A percentile compares a stretch with the other conserved stretches of the same genome.
Conservation (phyloP, 2,329 filamentous ascomycete genomes). For the Beauveria sp. region DNA sequence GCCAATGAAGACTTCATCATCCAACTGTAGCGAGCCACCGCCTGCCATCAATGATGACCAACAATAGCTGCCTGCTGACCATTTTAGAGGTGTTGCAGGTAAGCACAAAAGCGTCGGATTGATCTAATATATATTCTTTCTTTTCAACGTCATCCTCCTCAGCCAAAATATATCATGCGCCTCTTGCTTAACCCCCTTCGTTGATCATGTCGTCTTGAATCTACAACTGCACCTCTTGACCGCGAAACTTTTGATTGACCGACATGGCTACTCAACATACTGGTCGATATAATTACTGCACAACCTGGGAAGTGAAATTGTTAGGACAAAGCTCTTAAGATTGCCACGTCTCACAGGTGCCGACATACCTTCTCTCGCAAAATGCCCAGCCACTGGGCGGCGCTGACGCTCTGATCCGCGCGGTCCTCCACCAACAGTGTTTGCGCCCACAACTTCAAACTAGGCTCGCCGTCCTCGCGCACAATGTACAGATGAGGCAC, state of each 20-base stretch:
- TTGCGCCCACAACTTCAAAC: conserved; percentile 92
- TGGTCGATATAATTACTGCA: conserved; percentile 22
- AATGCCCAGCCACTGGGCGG: conserved; percentile 86
- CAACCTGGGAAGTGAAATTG: conserved; percentile 20
- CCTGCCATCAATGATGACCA: not conserved
- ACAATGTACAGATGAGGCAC: conserved; percentile 90
- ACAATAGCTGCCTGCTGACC: not conserved
- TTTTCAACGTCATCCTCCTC: conserved; percentile 1
- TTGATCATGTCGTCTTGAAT: conserved; percentile 5
- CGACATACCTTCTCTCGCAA: conserved; percentile 81
- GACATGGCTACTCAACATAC: not conserved
- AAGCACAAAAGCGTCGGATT: not conserved
- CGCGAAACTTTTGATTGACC: conserved; percentile 4
- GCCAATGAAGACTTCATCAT: not conserved
- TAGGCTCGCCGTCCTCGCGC: conserved; percentile 91
- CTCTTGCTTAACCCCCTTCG: not conserved
- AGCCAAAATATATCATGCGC: conserved; percentile 2
- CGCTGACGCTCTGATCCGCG: conserved; percentile 86
- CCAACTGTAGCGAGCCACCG: not conserved
- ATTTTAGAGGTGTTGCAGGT: not conserved
- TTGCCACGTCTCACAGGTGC: not conserved
- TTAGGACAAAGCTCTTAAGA: not conserved
- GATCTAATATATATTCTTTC: conserved; percentile 3
- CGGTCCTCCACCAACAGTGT: conserved; percentile 91
- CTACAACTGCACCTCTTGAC: not conserved